Conservation (phyloP, 2,329 filamentous ascomycete genomes). For the Nemania diffusa region DNA sequence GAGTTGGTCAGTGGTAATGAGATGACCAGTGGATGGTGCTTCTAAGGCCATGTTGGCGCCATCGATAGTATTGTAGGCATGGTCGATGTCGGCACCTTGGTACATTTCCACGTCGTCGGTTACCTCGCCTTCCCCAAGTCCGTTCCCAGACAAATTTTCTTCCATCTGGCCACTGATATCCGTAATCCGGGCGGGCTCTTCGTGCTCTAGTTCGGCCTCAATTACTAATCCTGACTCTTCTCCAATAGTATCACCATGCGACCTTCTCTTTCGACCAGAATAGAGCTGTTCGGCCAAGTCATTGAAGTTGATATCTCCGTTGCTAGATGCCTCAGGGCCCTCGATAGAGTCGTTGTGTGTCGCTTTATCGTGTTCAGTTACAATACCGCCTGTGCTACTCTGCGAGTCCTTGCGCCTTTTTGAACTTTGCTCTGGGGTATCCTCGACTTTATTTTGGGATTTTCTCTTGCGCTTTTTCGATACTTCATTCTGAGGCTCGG, state of each 20-base stretch:
- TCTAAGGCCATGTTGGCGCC: neutral
- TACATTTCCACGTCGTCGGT: slow-evolving; percentile 19
- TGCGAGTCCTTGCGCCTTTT: slow-evolving; percentile 39
- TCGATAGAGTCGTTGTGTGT: neutral
- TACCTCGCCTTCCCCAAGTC: slow-evolving; percentile 9
- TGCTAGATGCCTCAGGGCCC: neutral
- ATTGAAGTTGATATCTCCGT: slow-evolving; percentile 36
- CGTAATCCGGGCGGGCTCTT: slow-evolving; percentile 24
- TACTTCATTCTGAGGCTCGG: neutral
- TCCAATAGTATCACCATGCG: slow-evolving; percentile 4
- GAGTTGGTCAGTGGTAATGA: neutral
- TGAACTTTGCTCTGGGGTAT: slow-evolving; percentile 10
- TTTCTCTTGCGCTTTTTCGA: slow-evolving; percentile 34
- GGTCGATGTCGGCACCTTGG: slow-evolving; percentile 24
- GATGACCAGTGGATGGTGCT: neutral
- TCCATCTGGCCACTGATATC: slow-evolving; percentile 1
- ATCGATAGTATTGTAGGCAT: slow-evolving; percentile 20
- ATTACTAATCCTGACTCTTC: neutral
- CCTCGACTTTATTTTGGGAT: slow-evolving; percentile 23
- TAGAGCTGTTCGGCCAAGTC: slow-evolving; percentile 43
- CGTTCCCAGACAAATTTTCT: slow-evolving; percentile 3
- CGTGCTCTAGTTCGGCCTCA: neutral
- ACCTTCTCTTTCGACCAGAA: slow-evolving; percentile 35
- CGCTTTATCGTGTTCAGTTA: slow-evolving; percentile 9
- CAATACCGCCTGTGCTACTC: neutral